phyloP scores from a whole-genome alignment of 805 yeast genomes.

The Diddensiella transvaalensis region DNA sequence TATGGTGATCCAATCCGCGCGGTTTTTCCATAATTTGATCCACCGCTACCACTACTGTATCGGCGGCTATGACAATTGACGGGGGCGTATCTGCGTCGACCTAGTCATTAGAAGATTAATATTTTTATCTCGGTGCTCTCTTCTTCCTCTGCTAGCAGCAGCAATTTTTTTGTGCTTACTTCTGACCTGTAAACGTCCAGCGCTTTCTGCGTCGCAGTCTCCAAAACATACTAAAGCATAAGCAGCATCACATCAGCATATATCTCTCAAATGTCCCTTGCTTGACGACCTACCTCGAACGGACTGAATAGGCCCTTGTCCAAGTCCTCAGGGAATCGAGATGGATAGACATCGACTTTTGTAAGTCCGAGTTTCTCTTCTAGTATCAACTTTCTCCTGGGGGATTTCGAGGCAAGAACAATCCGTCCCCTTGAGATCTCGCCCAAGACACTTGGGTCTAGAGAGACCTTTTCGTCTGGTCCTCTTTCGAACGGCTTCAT shows the following conservation, averaged over 20 bases:
- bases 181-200: conserved; percentile 52
- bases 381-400: conserved; percentile 73
- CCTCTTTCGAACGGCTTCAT: too few species aligned
- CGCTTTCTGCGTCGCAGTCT: conserved; percentile 69
- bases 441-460: neutral
- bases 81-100: conserved; percentile 34
- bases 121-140: neutral
- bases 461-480: neutral
- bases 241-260: too few species aligned
- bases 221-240: conserved; percentile 54
- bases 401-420: conserved; percentile 80
- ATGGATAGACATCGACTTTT: conserved; percentile 46
- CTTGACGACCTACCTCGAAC: conserved; percentile 41
- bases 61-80: conserved; percentile 54
- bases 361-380: conserved; percentile 39
- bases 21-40: conserved; percentile 78
- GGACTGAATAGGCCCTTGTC: conserved; percentile 49
- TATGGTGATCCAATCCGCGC: conserved; percentile 45
- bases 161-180: too few species aligned
- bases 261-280: too few species aligned
- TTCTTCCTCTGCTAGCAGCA: too few species aligned
- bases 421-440: conserved; percentile 30
- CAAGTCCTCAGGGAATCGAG: conserved; percentile 75
- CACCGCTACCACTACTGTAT: conserved; percentile 65
- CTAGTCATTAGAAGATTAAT: conserved; percentile 18